Base-by-base conservation (phyloP, 164 flowering plant genomes). In the Taxillus chinensis region DNA sequence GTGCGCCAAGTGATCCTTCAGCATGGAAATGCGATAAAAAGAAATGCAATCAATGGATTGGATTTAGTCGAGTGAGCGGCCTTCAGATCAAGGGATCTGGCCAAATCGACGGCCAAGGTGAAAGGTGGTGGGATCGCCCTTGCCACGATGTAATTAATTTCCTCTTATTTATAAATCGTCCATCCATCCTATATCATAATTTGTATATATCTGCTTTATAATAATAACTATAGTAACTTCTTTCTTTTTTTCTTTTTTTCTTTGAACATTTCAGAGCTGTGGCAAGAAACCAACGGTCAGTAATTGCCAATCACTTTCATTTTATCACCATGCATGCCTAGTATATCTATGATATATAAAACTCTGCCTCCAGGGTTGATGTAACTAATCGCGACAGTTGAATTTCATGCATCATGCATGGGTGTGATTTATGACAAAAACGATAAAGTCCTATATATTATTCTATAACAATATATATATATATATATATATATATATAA, bases 41-140 rank as follows among this genome's bases (percentile, higher is more conserved):
- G 3, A 42, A 14, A 5, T 63, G 71, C 17, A n/a, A 54, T 5
- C 51, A 3, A 38, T 68, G n/a, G 60, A 64, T 39, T 67, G 69
- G 27, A 27, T 54, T 54, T 60, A 67, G 38, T 2, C 43, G 37
- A 4, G 12, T 54, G 39, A 11, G 17, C 10, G 39, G 39, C 57
- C 39, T 54, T 2, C 3, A 54, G 40, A 40, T 74, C 2, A 50
- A 14, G 15, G 77, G 77, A 3, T 8, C 10, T 10, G 77, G 77
- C 39, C 59, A 56, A 7, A 48, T 74, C 38, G 43, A 70, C 17
- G 71, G 67, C 12, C 58, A 55, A 5, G 77, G 74, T 38, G 3
- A 48, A 2, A 63, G 58, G 9, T 76, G 79, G 79, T 76, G 79
- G 77, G 12, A 62, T 17, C 39, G 3, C 66, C 3, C 58, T 48